Base-by-base conservation (phyloP, 208 protist genomes). In the Phytomonas serpens region DNA sequence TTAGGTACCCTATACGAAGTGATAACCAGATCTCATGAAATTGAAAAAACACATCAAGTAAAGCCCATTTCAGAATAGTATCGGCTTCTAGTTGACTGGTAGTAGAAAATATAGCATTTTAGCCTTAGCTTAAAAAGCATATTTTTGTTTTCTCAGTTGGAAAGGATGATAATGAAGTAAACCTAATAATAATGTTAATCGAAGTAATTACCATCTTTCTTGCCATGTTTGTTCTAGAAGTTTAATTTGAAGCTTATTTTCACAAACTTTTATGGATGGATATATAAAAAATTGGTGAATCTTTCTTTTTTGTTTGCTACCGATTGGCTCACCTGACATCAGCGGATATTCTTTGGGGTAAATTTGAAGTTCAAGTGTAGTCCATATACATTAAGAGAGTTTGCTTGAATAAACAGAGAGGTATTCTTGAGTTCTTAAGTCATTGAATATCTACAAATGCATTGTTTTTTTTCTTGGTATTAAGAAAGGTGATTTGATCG, bases 1-100 rank as follows among this genome's bases (percentile, higher is more conserved):
- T 27, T 88, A 5, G 73, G 67, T 1, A 96, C 91, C 6, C 47
- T 91, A 4, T 85, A 86, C 57, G 86, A 93, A 71, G 64, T 93
- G 14, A 14, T 82, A 29, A 77, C 51, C 7, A 74, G 79, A 2
- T 68, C 77, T 29, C 80, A 86, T 64, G 75, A 82, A 34, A 71
- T 76, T 47, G 32, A 68, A 4, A 71, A 82, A 6, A 78, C 75
- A 3, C 69, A 79, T 61, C 47, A 71, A 10, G 64, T 9, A 3
- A 38, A 57, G 11, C 47, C 47, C 16, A 57, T 57, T 57, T 23
- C 47, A 57, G 19, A 57, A 57, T 57, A 57, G 16, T 27, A 19
- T 27, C 23, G 4, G 6, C 7, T 27, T 57, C 47, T 57, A 57
- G 47, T 27, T 23, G 23, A 27, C 47, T 27, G 23, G 47, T 27